phyloP scores from a whole-genome alignment of 2,329 filamentous ascomycete genomes.

The Pseudogymnoascus pannorum region DNA sequence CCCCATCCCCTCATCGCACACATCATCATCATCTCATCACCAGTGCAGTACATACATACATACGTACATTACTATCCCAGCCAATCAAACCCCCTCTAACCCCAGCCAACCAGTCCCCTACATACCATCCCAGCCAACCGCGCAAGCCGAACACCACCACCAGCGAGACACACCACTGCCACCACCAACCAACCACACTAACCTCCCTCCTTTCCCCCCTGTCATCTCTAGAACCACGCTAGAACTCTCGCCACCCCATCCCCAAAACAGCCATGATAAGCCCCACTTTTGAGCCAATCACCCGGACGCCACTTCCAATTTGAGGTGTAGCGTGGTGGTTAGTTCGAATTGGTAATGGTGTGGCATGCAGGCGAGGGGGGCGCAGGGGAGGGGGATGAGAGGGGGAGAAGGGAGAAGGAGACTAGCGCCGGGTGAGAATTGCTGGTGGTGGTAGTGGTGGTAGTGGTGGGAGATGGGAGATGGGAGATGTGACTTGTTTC shows the following conservation, averaged over 20 bases:
- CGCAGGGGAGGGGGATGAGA: not conserved
- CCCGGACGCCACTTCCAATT: not conserved
- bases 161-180: too few species aligned
- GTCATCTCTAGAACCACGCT: not conserved
- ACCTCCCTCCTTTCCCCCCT: too few species aligned
- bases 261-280: not conserved
- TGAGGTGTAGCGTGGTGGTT: not conserved
- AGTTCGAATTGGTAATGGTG: not conserved
- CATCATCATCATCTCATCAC: not conserved
- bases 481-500: not conserved
- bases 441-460: too few species aligned
- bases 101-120: too few species aligned
- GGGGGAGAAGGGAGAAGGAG: not conserved
- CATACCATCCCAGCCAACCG: not conserved
- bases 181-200: too few species aligned
- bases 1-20: not conserved
- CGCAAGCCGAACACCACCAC: not conserved
- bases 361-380: not conserved
- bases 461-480: too few species aligned
- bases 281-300: not conserved
- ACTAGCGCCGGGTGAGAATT: not conserved
- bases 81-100: too few species aligned
- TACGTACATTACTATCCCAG: too few species aligned
- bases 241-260: not conserved
- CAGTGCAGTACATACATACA: too few species aligned